Conservation (phyloP, 2,329 filamentous ascomycete species). For the Hansfordia pulvinata region DNA sequence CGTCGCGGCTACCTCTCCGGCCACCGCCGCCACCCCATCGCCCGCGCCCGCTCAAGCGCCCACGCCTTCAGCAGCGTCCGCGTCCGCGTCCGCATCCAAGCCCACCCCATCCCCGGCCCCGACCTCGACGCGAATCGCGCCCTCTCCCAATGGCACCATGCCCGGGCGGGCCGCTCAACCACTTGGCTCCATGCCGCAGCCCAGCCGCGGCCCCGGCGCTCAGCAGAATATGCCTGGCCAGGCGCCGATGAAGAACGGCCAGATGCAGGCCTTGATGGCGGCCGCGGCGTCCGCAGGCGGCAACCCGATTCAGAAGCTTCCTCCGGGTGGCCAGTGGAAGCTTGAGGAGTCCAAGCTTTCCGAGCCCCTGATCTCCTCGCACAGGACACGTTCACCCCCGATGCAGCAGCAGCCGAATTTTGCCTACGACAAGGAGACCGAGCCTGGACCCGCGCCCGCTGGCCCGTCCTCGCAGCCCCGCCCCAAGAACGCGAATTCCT, state of each 20-base stretch:
- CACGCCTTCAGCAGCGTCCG: background rate
- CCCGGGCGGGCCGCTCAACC: background rate
- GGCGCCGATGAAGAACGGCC: slow-evolving; percentile 7
- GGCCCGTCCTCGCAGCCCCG: slow-evolving; percentile 8
- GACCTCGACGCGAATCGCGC: slow-evolving; percentile 6
- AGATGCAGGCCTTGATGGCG: slow-evolving; percentile 12
- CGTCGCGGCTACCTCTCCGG: background rate
- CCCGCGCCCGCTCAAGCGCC: background rate
- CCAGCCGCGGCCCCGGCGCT: slow-evolving; percentile 3
- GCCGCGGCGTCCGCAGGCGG: slow-evolving; percentile 8
- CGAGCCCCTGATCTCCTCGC: slow-evolving; percentile 29
- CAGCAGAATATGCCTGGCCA: slow-evolving; percentile 6
- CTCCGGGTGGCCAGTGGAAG: slow-evolving; percentile 34
- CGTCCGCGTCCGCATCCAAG: slow-evolving; percentile 8
- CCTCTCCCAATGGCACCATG: slow-evolving; percentile 5
- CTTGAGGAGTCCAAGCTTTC: slow-evolving; percentile 39
- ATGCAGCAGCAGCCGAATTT: slow-evolving; percentile 18
- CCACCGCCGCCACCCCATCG: background rate
- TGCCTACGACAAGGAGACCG: slow-evolving; percentile 39
- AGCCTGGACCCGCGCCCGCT: slow-evolving; percentile 8
- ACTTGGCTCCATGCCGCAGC: background rate
- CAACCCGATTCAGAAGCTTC: slow-evolving; percentile 26
- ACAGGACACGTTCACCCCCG: slow-evolving; percentile 17
- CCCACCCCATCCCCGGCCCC: slow-evolving; percentile 10
- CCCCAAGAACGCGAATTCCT: slow-evolving; percentile 10